These are phyloP conservation scores for Xylaria digitata DNA, from an alignment of 2,329 filamentous ascomycete species.

Conservation along the genomic window DNA sequence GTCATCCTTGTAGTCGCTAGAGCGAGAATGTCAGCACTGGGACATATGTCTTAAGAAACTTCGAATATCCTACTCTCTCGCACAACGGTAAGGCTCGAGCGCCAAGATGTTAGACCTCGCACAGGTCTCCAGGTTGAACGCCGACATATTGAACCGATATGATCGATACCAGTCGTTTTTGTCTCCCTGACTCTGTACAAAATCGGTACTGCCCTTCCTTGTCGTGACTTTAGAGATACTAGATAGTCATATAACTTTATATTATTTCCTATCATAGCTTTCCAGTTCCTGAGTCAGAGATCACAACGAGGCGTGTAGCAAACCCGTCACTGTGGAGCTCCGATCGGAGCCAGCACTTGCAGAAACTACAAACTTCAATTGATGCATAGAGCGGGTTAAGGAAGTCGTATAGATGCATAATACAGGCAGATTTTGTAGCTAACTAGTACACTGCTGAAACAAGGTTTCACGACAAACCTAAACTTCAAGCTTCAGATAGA, in stretches of 20 bases:
- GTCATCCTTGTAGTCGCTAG: constrained; percentile 97
- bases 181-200: neutral
- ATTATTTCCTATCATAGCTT: neutral
- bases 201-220: neutral
- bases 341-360: constrained; percentile 44
- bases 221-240: neutral
- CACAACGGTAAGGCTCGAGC: constrained; percentile 82
- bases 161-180: neutral
- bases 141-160: constrained; percentile 58
- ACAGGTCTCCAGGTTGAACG: constrained; percentile 79
- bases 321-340: constrained; percentile 33
- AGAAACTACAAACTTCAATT: constrained; percentile 42
- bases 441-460: constrained; percentile 1
- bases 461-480: neutral
- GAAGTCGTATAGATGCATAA: constrained; percentile 27
- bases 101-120: constrained; percentile 81
- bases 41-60: constrained; percentile 21
- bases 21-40: constrained; percentile 48
- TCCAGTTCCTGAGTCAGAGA: constrained; percentile 28
- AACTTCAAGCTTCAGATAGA: too few relatives aligned
- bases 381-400: constrained; percentile 38
- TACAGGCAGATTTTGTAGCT: constrained; percentile 23
- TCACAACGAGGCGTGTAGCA: constrained; percentile 8
- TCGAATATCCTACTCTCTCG: constrained; percentile 73
- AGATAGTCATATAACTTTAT: neutral